These are phyloP conservation scores for Psilocybe subaeruginosa DNA, from an alignment of 768 basidiomycete species.

Conservation along the genomic window DNA sequence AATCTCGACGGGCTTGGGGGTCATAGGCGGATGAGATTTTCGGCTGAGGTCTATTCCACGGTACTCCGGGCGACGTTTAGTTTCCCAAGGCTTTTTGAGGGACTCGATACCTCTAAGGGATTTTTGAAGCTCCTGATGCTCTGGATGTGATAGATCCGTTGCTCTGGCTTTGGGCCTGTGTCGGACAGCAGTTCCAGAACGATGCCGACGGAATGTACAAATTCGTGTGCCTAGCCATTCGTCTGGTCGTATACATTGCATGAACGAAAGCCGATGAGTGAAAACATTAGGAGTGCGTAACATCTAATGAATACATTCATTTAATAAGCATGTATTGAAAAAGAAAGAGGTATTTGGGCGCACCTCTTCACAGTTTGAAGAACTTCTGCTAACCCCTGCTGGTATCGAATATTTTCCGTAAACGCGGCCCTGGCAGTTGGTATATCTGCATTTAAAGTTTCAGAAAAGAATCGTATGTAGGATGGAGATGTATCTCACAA, in stretches of 20 bases:
- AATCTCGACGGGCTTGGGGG: not conserved
- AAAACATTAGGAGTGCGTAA: conserved; percentile 4
- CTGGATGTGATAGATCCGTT: not conserved
- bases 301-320: conserved; percentile 1
- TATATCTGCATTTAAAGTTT: too few species aligned
- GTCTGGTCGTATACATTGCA: not conserved
- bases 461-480: too few species aligned
- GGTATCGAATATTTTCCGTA: too few species aligned
- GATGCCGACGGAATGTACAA: conserved; percentile 1
- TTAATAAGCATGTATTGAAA: too few species aligned
- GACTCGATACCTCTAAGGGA: not conserved
- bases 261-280: not conserved
- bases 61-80: not conserved
- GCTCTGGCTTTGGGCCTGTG: not conserved
- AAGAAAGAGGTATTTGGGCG: too few species aligned
- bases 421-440: too few species aligned
- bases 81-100: not conserved
- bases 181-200: not conserved
- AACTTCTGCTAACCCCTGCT: too few species aligned
- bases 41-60: not conserved
- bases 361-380: too few species aligned
- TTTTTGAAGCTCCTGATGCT: not conserved
- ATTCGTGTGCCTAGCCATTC: conserved; percentile 1
- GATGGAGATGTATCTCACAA: too few species aligned
- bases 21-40: not conserved